phyloP scores from a whole-genome alignment of 1,139 yeast species.

The Yamadazyma membranifaciens region DNA sequence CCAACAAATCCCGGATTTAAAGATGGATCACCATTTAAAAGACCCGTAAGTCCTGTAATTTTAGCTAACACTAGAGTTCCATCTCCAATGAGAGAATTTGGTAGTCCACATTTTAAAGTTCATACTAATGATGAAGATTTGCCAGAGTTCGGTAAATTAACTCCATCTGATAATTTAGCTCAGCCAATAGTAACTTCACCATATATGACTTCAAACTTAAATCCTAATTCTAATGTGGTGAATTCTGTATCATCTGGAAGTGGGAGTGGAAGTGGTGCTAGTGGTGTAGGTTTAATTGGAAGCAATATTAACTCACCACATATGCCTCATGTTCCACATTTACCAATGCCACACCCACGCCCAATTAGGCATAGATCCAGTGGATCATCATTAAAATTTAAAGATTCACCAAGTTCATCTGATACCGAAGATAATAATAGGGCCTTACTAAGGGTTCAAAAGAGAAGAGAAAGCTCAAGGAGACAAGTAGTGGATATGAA shows the following conservation, averaged over 20 bases:
- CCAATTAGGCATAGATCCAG: conserved; percentile 25
- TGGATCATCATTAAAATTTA: conserved; percentile 18
- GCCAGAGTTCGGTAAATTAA: conserved; percentile 17
- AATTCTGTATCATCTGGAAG: not conserved
- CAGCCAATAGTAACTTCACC: conserved; percentile 5
- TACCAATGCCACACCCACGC: not conserved
- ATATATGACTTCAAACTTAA: conserved; percentile 5
- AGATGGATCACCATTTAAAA: conserved; percentile 33
- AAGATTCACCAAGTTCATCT: conserved; percentile 65
- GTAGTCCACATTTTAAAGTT: conserved; percentile 28
- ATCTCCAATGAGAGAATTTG: conserved; percentile 22
- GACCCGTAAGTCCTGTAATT: conserved; percentile 36
- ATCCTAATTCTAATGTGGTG: conserved; percentile 1
- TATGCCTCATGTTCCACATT: not conserved
- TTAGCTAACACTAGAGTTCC: conserved; percentile 20
- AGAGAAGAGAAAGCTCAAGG: conserved; percentile 53
- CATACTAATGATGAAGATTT: conserved; percentile 31
- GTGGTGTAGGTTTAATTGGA: not conserved
- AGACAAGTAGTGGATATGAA: conserved; percentile 24
- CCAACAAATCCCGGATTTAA: conserved; percentile 11
- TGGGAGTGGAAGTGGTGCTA: not conserved
- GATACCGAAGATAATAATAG: conserved; percentile 64
- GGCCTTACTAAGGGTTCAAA: conserved; percentile 56
- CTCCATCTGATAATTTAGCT: conserved; percentile 8
- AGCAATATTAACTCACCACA: not conserved